These are phyloP conservation scores for Cercophora newfieldiana DNA, from an alignment of 495 filamentous ascomycete genomes.

Conservation along the genomic window DNA sequence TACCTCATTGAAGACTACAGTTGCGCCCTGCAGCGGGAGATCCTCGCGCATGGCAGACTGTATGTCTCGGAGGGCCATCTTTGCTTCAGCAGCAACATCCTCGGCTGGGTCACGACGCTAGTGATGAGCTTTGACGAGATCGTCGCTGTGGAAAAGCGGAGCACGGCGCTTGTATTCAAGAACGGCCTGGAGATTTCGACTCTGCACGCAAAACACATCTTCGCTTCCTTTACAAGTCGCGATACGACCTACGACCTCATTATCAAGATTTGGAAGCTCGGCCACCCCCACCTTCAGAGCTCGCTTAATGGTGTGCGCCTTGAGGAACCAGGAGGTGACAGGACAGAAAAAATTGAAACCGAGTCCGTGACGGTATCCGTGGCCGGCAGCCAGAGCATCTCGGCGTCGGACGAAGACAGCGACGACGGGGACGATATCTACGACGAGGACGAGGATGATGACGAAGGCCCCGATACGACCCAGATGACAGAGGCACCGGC, in stretches of 20 bases:
- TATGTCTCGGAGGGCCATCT: conserved; percentile 98
- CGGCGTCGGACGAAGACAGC: conserved; percentile 62
- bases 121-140: conserved; percentile 99
- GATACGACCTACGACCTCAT: conserved; percentile 97
- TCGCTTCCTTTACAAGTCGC: conserved; percentile 90
- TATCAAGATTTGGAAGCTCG: conserved; percentile 97
- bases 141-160: conserved; percentile 94
- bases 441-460: conserved; percentile 74
- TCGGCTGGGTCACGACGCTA: conserved; percentile 95
- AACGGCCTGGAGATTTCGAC: conserved; percentile 98
- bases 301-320: conserved; percentile 84
- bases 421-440: conserved; percentile 68
- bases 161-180: conserved; percentile 90
- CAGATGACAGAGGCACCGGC: conserved; percentile 62
- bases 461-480: conserved; percentile 56
- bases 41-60: conserved; percentile 87
- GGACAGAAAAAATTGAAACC: conserved; percentile 79
- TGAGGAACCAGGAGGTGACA: conserved; percentile 77
- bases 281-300: conserved; percentile 84
- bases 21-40: conserved; percentile 92
- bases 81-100: conserved; percentile 98
- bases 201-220: conserved; percentile 89
- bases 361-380: conserved; percentile 31
- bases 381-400: conserved; percentile 44
- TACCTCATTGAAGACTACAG: conserved; percentile 99